These are phyloP conservation scores for Allium sativum DNA, from an alignment of 106 monocot genomes.

Conservation along the genomic window DNA sequence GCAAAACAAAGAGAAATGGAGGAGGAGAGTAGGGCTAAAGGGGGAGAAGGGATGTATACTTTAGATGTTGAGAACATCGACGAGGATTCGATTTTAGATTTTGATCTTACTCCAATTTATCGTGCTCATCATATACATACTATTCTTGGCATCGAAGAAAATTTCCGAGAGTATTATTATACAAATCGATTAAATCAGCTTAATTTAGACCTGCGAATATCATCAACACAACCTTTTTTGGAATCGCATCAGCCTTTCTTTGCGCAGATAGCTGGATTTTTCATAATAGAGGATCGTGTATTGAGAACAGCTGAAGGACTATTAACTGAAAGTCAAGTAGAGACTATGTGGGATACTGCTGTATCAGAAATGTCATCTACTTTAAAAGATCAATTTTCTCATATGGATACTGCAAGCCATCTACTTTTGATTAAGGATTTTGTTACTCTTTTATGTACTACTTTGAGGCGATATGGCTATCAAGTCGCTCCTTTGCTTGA, in stretches of 20 bases:
- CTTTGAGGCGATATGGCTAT: constrained; percentile 47
- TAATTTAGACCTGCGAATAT: constrained; percentile 73
- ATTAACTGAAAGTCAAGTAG: constrained; percentile 42
- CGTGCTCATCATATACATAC: constrained; percentile 68
- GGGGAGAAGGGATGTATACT: constrained; percentile 40
- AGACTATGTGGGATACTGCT: constrained; percentile 48
- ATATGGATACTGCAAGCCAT: constrained; percentile 43
- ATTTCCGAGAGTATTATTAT: constrained; percentile 72
- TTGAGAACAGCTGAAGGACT: constrained; percentile 26
- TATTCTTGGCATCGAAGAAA: constrained; percentile 57
- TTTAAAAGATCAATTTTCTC: constrained; percentile 42
- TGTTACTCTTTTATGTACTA: constrained; percentile 41
- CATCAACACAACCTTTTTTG: constrained; percentile 57
- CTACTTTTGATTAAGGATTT: constrained; percentile 54
- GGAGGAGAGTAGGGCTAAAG: constrained; percentile 40
- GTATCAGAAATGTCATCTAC: constrained; percentile 26
- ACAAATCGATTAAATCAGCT: constrained; percentile 88
- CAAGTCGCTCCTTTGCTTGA: constrained; percentile 35
- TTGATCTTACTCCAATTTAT: constrained; percentile 72
- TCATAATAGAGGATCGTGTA: constrained; percentile 83
- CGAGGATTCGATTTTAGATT: constrained; percentile 48
- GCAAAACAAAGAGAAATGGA: constrained; percentile 59
- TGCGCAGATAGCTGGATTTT: constrained; percentile 77
- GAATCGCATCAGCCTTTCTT: constrained; percentile 88
- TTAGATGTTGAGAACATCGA: constrained; percentile 42